Evolutionary conservation across 140 eudicot species (phyloP).

Genomic region (Flaveria floridana): DNA sequence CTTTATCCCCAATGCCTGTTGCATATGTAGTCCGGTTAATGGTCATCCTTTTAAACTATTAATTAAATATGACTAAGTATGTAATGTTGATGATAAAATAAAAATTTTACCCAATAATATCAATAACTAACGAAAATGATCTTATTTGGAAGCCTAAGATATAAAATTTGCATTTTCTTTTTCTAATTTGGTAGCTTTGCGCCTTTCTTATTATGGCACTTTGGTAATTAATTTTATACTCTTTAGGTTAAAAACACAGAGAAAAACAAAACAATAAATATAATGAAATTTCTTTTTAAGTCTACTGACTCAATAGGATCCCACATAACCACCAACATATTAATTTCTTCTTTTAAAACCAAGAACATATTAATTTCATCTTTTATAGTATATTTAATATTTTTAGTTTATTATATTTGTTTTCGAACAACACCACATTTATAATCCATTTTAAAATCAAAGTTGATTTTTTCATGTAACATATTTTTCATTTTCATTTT

Average conservation of each 20-base stretch:
- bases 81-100: not conserved
- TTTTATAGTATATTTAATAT: not conserved
- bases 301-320: not conserved
- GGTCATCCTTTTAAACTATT: not conserved
- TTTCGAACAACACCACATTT: not conserved
- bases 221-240: not conserved
- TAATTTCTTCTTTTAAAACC: not conserved
- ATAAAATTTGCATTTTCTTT: not conserved
- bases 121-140: not conserved
- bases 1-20: too few relatives aligned
- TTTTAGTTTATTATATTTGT: not conserved
- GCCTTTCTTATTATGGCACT: not conserved
- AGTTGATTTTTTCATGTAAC: not conserved
- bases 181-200: not conserved
- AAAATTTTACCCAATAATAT: too few relatives aligned
- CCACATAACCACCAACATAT: not conserved
- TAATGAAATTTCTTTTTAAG: not conserved
- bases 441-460: constrained; percentile 9
- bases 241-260: not conserved
- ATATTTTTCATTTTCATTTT: constrained; percentile 11
- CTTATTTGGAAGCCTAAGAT: not conserved
- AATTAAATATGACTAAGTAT: not conserved
- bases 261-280: not conserved
- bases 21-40: not conserved
- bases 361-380: not conserved